Percentiles rank a stretch among this genome's conserved stretches.
phyloP scores from a whole-genome alignment of 352 stramenopile species.

The Peronospora tabacina region DNA sequence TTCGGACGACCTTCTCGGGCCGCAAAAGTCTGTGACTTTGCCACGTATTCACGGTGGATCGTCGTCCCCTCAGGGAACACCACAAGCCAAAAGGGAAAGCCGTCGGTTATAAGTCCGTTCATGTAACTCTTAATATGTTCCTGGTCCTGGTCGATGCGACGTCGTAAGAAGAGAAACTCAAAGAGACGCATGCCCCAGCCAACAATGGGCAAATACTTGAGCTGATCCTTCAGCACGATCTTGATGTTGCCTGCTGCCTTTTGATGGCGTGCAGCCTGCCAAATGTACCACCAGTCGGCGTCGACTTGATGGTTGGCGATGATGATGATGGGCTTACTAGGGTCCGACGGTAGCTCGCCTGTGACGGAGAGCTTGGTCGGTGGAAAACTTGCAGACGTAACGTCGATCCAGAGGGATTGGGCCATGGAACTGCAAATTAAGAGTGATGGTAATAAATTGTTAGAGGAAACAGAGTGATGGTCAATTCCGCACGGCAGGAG shows the following conservation, averaged over 20 bases:
- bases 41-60: conserved; percentile 81
- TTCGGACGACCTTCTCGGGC: conserved; percentile 52
- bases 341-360: conserved; percentile 70
- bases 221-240: conserved; percentile 88
- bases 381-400: conserved; percentile 79
- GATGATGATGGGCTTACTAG: conserved; percentile 73
- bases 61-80: conserved; percentile 90
- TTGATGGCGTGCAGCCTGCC: conserved; percentile 63
- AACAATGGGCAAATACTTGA: conserved; percentile 84
- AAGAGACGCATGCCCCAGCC: conserved; percentile 88
- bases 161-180: conserved; percentile 85
- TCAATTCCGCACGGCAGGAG: conserved; percentile 3
- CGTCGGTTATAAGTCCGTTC: conserved; percentile 61
- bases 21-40: conserved; percentile 88
- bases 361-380: conserved; percentile 76
- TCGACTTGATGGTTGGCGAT: conserved; percentile 90
- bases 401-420: conserved; percentile 82
- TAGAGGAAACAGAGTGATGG: conserved; percentile 11
- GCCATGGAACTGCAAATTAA: conserved; percentile 33
- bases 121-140: conserved; percentile 76
- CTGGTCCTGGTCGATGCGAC: conserved; percentile 72
- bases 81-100: conserved; percentile 85
- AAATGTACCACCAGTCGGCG: conserved; percentile 91
- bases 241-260: conserved; percentile 79
- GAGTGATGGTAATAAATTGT: conserved; percentile 3